phyloP scores from a whole-genome alignment of 257 asterid species.

The Solanum ossicruentum region DNA sequence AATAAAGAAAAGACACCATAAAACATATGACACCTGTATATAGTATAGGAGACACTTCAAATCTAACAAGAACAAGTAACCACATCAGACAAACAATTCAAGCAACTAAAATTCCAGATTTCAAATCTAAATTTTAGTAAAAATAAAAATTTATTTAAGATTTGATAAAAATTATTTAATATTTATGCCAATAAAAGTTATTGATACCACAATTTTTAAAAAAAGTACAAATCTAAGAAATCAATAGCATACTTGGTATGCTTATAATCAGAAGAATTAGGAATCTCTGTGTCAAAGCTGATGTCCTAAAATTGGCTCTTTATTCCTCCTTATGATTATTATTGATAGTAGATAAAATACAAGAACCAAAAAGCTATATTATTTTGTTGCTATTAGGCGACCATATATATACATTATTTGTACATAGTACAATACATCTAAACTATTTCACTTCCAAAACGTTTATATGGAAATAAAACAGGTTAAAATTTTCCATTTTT shows the following conservation, averaged over 20 bases:
- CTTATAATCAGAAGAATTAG: background rate
- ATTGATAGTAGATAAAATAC: background rate
- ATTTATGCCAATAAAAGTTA: background rate
- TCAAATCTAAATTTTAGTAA: background rate
- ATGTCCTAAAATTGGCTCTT: background rate
- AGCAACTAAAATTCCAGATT: background rate
- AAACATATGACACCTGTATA: background rate
- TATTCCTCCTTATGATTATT: background rate
- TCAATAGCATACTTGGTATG: background rate
- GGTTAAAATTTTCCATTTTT: background rate
- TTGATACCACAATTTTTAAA: background rate
- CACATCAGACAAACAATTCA: background rate
- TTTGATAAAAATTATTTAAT: background rate
- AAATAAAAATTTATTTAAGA: background rate
- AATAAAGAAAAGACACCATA: background rate
- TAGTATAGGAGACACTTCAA: background rate
- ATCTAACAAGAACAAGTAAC: background rate
- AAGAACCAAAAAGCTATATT: background rate
- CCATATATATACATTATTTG: background rate
- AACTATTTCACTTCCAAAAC: background rate
- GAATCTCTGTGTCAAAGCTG: background rate
- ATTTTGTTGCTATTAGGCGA: constrained; percentile 24
- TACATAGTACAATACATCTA: background rate
- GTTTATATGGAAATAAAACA: background rate
- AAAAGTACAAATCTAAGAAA: background rate